Conservation (phyloP, 225 moss, liverwort and hornwort genomes). For the Polytrichum formosum region DNA sequence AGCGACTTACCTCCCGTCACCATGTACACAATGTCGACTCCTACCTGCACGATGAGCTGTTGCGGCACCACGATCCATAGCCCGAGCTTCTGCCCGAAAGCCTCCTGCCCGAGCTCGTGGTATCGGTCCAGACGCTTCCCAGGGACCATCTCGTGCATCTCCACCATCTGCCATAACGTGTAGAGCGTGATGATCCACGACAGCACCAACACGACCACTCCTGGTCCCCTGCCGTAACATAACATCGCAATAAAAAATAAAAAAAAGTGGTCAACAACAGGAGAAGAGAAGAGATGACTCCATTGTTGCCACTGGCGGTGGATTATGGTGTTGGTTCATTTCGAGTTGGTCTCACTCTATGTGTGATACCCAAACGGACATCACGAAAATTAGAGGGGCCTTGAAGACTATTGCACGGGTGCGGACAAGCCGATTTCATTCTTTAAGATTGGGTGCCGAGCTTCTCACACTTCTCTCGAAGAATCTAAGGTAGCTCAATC, state of each 20-base stretch:
- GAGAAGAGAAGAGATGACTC: too few relatives aligned
- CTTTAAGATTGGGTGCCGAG: too few relatives aligned
- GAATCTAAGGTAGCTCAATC: not conserved
- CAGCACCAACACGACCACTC: conserved; percentile 37
- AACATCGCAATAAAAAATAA: not conserved
- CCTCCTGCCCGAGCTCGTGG: conserved; percentile 64
- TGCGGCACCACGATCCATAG: conserved; percentile 63
- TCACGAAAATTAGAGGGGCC: not conserved
- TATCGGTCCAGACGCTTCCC: conserved; percentile 63
- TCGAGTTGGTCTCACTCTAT: not conserved
- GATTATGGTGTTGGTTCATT: not conserved
- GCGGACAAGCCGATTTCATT: too few relatives aligned
- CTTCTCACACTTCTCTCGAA: not conserved
- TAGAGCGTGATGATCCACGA: conserved; percentile 81
- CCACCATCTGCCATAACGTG: conserved; percentile 89
- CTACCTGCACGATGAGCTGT: conserved; percentile 46
- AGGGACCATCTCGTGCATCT: conserved; percentile 76
- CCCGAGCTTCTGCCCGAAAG: conserved; percentile 42
- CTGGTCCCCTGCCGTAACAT: conserved; percentile 48
- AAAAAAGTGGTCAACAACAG: too few relatives aligned
- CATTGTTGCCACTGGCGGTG: too few relatives aligned
- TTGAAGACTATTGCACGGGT: too few relatives aligned
- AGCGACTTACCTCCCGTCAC: conserved; percentile 49
- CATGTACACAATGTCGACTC: conserved; percentile 61
- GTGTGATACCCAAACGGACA: not conserved